Evolutionary conservation across 805 yeast species (phyloP).

Genomic region (Danielia oregonensis): DNA sequence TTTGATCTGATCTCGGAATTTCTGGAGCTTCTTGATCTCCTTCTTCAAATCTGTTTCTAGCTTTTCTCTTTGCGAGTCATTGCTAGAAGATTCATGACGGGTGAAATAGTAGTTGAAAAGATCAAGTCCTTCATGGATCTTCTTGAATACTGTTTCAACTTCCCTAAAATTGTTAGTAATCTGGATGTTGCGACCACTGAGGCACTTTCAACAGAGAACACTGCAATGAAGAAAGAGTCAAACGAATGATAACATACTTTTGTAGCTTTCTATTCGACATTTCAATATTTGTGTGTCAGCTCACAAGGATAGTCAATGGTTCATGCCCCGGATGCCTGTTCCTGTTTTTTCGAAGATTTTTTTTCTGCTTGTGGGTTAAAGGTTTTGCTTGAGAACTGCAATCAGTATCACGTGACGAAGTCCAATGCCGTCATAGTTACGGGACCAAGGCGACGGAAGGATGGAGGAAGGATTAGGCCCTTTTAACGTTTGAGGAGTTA

Average conservation of each 20-base stretch:
- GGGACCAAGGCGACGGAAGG: too few species aligned
- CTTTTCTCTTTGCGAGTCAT: conserved; percentile 41
- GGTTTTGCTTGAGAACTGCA: conserved; percentile 1
- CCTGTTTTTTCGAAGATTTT: conserved; percentile 5
- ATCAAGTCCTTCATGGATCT: conserved; percentile 43
- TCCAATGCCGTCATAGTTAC: too few species aligned
- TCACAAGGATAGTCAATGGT: conserved; percentile 10
- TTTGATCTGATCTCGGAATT: conserved; percentile 43
- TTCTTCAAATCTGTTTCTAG: conserved; percentile 42
- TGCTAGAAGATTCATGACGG: conserved; percentile 37
- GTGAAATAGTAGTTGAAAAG: conserved; percentile 42
- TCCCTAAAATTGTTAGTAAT: conserved; percentile 25
- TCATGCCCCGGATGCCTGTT: conserved; percentile 11
- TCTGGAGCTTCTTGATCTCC: conserved; percentile 43
- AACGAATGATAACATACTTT: conserved; percentile 15
- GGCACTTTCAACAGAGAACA: too few species aligned
- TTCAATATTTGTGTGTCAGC: too few species aligned
- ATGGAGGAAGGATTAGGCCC: too few species aligned
- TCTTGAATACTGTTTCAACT: conserved; percentile 41
- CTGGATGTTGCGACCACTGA: too few species aligned
- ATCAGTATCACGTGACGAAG: conserved; percentile 1
- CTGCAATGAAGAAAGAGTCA: neutral
- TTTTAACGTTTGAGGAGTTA: too few species aligned
- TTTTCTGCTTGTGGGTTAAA: conserved; percentile 6
- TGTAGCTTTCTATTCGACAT: conserved; percentile 22